A percentile compares a stretch with the other conserved stretches of the same genome.
Evolutionary conservation across 139 green algal genomes (phyloP).

Genomic region (Chlorella sp.): DNA sequence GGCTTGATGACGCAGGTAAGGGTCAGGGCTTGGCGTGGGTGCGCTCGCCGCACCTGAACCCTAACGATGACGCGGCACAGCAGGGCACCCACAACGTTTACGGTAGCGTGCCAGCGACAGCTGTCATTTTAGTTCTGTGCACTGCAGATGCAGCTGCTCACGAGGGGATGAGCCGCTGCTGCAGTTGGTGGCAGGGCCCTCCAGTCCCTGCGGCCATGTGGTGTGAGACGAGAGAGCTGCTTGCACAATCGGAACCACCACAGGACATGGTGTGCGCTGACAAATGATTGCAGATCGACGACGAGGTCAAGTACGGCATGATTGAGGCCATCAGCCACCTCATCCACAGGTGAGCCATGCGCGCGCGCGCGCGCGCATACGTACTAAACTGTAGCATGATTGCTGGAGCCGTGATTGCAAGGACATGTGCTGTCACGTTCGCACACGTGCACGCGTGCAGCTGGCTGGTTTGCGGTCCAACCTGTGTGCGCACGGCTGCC

Average conservation of each 20-base stretch:
- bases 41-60: too few species aligned
- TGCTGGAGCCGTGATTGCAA: too few species aligned
- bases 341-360: slow-evolving; percentile 68
- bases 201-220: too few species aligned
- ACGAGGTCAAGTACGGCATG: slow-evolving; percentile 97
- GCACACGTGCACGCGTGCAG: neutral
- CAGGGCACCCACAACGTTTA: too few species aligned
- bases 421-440: too few species aligned
- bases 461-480: neutral
- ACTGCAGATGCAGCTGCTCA: slow-evolving; percentile 14
- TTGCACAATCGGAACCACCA: too few species aligned
- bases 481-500: neutral
- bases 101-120: too few species aligned
- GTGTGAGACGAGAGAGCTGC: neutral
- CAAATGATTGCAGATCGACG: slow-evolving; percentile 46
- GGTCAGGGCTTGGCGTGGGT: neutral
- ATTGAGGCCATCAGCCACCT: slow-evolving; percentile 97
- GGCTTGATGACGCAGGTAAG: slow-evolving; percentile 44
- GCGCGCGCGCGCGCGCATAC: neutral
- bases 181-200: too few species aligned
- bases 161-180: too few species aligned
- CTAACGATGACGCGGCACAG: too few species aligned
- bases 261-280: neutral
- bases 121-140: neutral
- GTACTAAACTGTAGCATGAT: too few species aligned